Evolutionary conservation across 2,329 filamentous ascomycete species (phyloP).

Genomic region (Berkeleyomyces basicola): DNA sequence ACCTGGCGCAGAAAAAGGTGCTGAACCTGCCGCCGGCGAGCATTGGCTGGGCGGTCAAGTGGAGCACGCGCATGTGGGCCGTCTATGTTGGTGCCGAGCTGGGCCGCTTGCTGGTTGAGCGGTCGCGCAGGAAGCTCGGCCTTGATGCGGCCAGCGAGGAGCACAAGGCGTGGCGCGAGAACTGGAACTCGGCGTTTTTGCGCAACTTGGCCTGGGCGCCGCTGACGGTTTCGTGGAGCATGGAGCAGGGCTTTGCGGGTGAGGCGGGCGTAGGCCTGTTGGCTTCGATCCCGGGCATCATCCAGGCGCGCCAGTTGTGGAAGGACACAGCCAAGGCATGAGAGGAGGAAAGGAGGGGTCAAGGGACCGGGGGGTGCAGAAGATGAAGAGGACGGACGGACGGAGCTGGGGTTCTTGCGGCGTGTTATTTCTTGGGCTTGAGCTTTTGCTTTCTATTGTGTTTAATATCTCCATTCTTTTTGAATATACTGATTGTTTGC

Average conservation of each 20-base stretch:
- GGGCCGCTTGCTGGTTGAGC: constrained; percentile 40
- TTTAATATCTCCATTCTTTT: neutral
- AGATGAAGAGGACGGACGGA: neutral
- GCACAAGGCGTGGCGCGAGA: constrained; percentile 29
- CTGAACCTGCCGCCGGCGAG: constrained; percentile 40
- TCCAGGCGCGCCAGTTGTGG: constrained; percentile 26
- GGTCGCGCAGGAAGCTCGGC: constrained; percentile 22
- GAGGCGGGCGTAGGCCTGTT: constrained; percentile 22
- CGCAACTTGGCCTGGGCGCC: constrained; percentile 65
- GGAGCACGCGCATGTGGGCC: constrained; percentile 69
- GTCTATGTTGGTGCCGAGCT: constrained; percentile 64
- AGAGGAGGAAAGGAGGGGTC: neutral
- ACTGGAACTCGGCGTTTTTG: constrained; percentile 50
- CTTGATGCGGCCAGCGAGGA: constrained; percentile 21
- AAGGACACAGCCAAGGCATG: constrained; percentile 18
- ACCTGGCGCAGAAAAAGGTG: constrained; percentile 57
- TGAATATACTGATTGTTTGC: neutral
- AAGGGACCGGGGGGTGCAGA: neutral
- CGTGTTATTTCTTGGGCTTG: neutral
- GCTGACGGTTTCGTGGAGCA: constrained; percentile 69
- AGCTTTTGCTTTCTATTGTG: neutral
- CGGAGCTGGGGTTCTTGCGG: neutral
- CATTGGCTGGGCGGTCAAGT: constrained; percentile 45
- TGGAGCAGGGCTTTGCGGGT: constrained; percentile 38
- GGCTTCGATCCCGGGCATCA: constrained; percentile 23